These are phyloP conservation scores for Pseudocercospora cruenta DNA, from an alignment of 2,329 filamentous ascomycete species.

Conservation along the genomic window DNA sequence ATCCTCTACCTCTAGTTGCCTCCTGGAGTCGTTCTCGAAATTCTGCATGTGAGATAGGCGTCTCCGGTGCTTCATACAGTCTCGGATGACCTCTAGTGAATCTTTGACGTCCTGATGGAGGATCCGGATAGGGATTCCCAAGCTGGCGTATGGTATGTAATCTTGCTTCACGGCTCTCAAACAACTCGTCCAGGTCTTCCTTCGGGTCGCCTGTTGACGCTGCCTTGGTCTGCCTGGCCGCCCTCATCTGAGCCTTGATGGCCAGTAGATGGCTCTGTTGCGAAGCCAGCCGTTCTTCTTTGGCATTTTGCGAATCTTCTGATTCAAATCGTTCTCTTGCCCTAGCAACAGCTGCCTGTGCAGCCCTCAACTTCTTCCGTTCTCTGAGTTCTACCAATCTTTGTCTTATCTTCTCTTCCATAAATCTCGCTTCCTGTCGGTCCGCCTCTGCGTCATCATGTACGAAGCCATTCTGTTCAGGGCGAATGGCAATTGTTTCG, in stretches of 20 bases:
- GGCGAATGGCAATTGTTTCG: slow-evolving; percentile 19
- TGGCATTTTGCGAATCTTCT: neutral
- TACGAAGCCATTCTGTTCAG: slow-evolving; percentile 25
- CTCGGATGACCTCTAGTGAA: slow-evolving; percentile 4
- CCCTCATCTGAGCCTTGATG: neutral
- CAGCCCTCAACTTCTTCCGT: neutral
- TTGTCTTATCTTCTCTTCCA: neutral
- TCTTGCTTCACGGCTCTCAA: slow-evolving; percentile 28
- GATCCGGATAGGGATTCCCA: slow-evolving; percentile 33
- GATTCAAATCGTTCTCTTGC: neutral
- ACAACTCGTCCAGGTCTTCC: slow-evolving; percentile 31
- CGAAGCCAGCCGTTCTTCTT: slow-evolving; percentile 4
- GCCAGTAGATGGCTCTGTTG: slow-evolving; percentile 4
- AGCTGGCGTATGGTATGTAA: slow-evolving; percentile 29
- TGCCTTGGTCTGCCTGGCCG: neutral
- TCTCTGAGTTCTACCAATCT: neutral
- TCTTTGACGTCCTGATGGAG: slow-evolving; percentile 12
- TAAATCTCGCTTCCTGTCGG: neutral
- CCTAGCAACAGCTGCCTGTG: neutral
- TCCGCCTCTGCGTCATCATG: slow-evolving; percentile 1
- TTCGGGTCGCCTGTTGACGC: slow-evolving; percentile 16
- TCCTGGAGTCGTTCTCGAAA: slow-evolving; percentile 32
- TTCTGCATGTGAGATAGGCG: slow-evolving; percentile 28
- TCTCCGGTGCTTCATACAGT: slow-evolving; percentile 26
- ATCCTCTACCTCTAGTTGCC: slow-evolving; percentile 14